phyloP scores from a whole-genome alignment of 2,329 filamentous ascomycete species.

The Fusarium longipes region DNA sequence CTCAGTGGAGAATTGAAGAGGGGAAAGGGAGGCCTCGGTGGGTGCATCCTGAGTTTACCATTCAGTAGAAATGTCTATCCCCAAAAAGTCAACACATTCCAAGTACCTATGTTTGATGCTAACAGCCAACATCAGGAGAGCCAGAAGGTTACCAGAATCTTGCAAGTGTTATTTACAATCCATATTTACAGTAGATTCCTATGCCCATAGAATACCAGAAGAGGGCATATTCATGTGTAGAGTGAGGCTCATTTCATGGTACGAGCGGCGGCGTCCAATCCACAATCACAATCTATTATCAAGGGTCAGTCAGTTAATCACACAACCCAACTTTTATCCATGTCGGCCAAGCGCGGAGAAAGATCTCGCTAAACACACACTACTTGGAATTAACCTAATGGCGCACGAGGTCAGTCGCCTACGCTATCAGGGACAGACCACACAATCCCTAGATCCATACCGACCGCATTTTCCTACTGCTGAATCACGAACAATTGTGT shows the following conservation, averaged over 20 bases:
- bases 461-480: background rate
- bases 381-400: conserved; percentile 20
- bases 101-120: background rate
- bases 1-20: conserved; percentile 34
- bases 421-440: conserved; percentile 12
- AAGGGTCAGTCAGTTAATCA: conserved; percentile 10
- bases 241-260: conserved; percentile 17
- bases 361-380: conserved; percentile 21
- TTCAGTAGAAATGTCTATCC: background rate
- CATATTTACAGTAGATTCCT: background rate
- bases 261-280: conserved; percentile 2
- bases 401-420: conserved; percentile 19
- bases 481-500: no score
- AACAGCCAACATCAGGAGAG: background rate
- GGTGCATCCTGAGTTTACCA: conserved; percentile 19
- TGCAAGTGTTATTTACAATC: background rate
- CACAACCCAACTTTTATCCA: conserved; percentile 11
- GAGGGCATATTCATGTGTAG: background rate
- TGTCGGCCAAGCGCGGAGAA: conserved; percentile 25
- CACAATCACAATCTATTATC: conserved; percentile 5
- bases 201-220: background rate
- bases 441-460: background rate
- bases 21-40: conserved; percentile 37
- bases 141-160: no score
- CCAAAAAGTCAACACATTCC: background rate